These are phyloP conservation scores for Epichloe baconii DNA, from an alignment of 2,329 filamentous ascomycete genomes.

Conservation along the genomic window DNA sequence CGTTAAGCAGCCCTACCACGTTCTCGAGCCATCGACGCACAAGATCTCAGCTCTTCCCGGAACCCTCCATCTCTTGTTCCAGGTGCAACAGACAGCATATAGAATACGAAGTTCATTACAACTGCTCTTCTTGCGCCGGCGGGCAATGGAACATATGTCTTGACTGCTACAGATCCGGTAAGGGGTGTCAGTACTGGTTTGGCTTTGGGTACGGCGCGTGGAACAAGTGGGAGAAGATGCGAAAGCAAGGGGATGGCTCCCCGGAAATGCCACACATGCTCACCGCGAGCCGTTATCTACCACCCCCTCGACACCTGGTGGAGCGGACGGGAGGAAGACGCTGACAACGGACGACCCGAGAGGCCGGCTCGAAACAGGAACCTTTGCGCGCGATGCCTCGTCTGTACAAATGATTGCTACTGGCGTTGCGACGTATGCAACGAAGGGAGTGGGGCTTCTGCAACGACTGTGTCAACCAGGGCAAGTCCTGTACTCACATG, in stretches of 20 bases:
- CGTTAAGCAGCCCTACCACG: constrained; percentile 17
- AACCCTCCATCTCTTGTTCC: constrained; percentile 63
- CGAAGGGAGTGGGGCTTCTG: constrained; percentile 94
- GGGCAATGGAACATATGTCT: constrained; percentile 71
- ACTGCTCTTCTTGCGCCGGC: constrained; percentile 56
- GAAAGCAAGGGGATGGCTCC: constrained; percentile 25
- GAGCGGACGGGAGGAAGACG: constrained; percentile 41
- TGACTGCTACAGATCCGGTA: constrained; percentile 62
- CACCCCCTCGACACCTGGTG: constrained; percentile 34
- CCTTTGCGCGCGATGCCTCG: constrained; percentile 72
- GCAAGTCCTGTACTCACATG: constrained; percentile 67
- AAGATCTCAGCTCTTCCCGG: constrained; percentile 42
- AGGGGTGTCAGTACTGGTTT: constrained; percentile 76
- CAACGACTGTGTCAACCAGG: constrained; percentile 73
- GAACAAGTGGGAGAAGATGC: constrained; percentile 48
- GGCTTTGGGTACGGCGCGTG: constrained; percentile 69
- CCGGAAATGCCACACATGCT: constrained; percentile 42
- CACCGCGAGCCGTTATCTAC: constrained; percentile 41
- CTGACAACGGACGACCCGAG: constrained; percentile 55
- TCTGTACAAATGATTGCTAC: constrained; percentile 69
- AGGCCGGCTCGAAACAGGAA: constrained; percentile 58
- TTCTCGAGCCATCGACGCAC: constrained; percentile 25
- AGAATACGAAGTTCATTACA: constrained; percentile 77
- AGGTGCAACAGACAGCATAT: constrained; percentile 60
- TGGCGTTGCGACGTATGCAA: constrained; percentile 86